Evolutionary conservation across 805 yeast species (phyloP), one percentile per base, ranked within the genome.

Genomic region (Candida nanaspora): DNA sequence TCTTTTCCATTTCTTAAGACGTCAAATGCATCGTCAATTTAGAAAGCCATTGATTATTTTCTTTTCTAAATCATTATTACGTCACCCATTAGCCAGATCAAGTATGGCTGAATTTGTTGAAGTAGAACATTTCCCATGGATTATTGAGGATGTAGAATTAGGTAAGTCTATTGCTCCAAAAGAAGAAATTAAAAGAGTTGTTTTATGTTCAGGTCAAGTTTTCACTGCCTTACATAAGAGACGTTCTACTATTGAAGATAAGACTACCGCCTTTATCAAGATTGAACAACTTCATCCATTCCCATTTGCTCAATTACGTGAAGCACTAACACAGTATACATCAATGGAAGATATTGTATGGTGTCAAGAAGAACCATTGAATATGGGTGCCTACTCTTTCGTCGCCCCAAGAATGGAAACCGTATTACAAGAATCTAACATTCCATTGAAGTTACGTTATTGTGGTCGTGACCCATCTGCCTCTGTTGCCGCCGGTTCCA

Each of bases 1-100:
- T 64, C 63, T 88, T 63, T 93, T 93, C 95, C 99, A 93, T 65
- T 72, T 89, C 59, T 69, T 91, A 65, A 86, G 99, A 77, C 85
- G 99, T 74, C 98, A 93, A 76, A 89, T 88, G 88, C 98, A 91
- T 70, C 86, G 98, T 70, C 97, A 91, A 72, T 93, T 93, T 76
- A 83, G 98, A 74, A 83, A 84, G 66, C 93, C 98, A 44, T 74
- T 93, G 69, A 71, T 79, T 41, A 59, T 86, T 48, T 77, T 91
- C 69, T 88, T 93, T 78, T 91, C 98, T 41, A 93, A 93, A 72
- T 81, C 87, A 41, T 76, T 93, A 66, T 74, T 93, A 65, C 86
- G 99, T 75, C 96, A 89, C 62, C 98, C 98, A 68, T 77, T 93
- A 64, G 99, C 99, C 41, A 80, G 95, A 71, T 88, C 97, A 31